phyloP scores from a whole-genome alignment of 768 basidiomycete species.

The Leccinum rimulosum region DNA sequence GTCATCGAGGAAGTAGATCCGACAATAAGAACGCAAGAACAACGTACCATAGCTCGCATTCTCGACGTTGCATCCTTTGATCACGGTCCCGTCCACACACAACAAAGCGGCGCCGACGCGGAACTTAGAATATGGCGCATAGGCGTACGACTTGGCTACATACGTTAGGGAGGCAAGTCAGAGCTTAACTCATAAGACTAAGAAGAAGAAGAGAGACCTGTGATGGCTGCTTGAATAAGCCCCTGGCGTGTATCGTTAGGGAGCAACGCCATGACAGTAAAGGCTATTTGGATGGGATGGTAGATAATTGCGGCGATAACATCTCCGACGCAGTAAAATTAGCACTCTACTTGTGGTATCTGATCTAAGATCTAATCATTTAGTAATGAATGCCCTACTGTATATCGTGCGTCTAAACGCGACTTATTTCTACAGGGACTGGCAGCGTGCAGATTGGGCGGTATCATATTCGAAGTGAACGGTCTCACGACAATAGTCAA shows the following conservation, averaged over 20 bases:
- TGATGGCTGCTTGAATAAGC: slow-evolving; percentile 51
- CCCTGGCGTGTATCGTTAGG: slow-evolving; percentile 43
- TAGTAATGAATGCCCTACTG: not conserved
- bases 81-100: slow-evolving; percentile 61
- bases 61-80: slow-evolving; percentile 90
- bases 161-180: not conserved
- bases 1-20: not conserved
- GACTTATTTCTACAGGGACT: slow-evolving; percentile 38
- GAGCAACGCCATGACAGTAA: slow-evolving; percentile 20
- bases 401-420: slow-evolving; percentile 36
- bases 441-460: too few species aligned
- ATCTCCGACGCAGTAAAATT: not conserved
- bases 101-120: slow-evolving; percentile 89
- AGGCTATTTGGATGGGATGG: not conserved
- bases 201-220: slow-evolving; percentile 9
- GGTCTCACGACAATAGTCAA: slow-evolving; percentile 21
- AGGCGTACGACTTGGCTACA: slow-evolving; percentile 66
- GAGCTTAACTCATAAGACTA: not conserved
- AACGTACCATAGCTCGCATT: slow-evolving; percentile 86
- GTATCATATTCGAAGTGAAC: not conserved
- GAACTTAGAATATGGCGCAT: slow-evolving; percentile 88
- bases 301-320: not conserved
- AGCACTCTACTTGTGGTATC: slow-evolving; percentile 1
- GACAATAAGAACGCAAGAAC: not conserved
- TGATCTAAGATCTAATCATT: not conserved